Evolutionary conservation across 2,329 filamentous ascomycete genomes (phyloP).

Genomic region (Grosmannia huntii): DNA sequence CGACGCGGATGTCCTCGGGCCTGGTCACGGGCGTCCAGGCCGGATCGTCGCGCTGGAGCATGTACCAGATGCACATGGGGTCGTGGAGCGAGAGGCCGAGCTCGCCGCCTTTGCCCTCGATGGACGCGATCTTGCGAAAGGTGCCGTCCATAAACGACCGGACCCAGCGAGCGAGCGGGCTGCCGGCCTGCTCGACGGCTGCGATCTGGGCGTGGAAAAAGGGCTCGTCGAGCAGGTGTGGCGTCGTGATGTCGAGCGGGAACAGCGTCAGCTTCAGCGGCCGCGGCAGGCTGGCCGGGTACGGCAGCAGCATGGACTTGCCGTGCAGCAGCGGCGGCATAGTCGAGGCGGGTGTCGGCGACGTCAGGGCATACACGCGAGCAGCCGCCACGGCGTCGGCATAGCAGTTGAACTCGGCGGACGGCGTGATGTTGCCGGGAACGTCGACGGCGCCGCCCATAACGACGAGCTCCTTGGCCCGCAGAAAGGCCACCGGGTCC

Average conservation of each 20-base stretch:
- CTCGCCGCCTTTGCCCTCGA: conserved; percentile 44
- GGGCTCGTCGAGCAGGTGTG: conserved; percentile 51
- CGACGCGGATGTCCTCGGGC: conserved; percentile 74
- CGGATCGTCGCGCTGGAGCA: conserved; percentile 47
- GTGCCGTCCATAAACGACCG: conserved; percentile 58
- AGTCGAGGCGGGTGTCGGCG: conserved; percentile 59
- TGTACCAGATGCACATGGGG: conserved; percentile 68
- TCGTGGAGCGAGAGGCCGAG: conserved; percentile 61
- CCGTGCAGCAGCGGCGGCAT: conserved; percentile 56
- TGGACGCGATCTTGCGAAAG: conserved; percentile 53
- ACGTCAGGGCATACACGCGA: conserved; percentile 65
- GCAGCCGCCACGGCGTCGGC: conserved; percentile 73
- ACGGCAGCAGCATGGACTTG: conserved; percentile 40
- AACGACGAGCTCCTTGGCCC: conserved; percentile 79
- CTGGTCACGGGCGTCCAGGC: conserved; percentile 43
- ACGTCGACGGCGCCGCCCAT: conserved; percentile 83
- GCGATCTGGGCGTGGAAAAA: conserved; percentile 45
- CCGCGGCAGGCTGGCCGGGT: conserved; percentile 51
- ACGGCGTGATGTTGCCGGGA: conserved; percentile 72
- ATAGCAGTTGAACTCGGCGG: conserved; percentile 91
- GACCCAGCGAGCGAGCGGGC: conserved; percentile 63
- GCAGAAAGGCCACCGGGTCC: conserved; percentile 80
- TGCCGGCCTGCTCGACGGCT: conserved; percentile 44
- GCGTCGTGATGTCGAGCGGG: conserved; percentile 64
- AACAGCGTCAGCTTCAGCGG: conserved; percentile 57